Base-by-base conservation (phyloP, 1,284 basidiomycete species). In the Clitocybe nebularis region DNA sequence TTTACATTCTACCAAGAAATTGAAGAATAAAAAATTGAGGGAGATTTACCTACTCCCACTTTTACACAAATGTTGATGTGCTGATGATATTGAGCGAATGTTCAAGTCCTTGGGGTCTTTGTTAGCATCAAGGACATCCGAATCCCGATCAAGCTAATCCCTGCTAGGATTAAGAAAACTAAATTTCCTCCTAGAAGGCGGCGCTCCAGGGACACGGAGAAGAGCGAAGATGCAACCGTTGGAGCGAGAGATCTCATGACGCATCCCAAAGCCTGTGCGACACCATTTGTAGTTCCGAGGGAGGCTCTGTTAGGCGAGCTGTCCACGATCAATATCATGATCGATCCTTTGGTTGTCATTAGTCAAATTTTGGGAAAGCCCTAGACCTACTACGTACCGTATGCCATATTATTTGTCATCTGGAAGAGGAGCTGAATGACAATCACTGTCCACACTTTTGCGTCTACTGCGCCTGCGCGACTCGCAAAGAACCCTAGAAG, bases 201-300 rank as follows among this genome's bases (percentile, higher is more conserved):
- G 3, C 44, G 48, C 38, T 64, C 53, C 3, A 65, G 39, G 3
- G 66, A 66, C 5, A 66, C 32, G 8, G 65, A 58, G 40, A 63
- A 67, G 11, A 68, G 41, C 2, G 65, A 68, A 2, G 63, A 57
- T 0, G 67, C 61, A 23, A 60, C 46, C 1, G 61, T 60, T 0
- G 77, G 78, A 2, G 75, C 73, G 28, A 79, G 55, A 34, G 76
- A 71, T 22, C 77, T 62, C 43, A 72, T 66, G 10, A 68, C 61
- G 2, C 70, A 76, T 2, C 70, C 70, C 2, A 69, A 54, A 41
- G 71, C 74, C 52, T 81, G 79, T 0, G 72, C 75, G 8, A 79
- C 60, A 9, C 77, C 77, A 49, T 77, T 77, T 11, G 72, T 68
- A 8, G 75, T 64, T 1, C 75, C 76, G 22, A 79, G 52, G 8